Evolutionary conservation across 805 yeast species (phyloP).

Genomic region (Pichia phayaonensis): DNA sequence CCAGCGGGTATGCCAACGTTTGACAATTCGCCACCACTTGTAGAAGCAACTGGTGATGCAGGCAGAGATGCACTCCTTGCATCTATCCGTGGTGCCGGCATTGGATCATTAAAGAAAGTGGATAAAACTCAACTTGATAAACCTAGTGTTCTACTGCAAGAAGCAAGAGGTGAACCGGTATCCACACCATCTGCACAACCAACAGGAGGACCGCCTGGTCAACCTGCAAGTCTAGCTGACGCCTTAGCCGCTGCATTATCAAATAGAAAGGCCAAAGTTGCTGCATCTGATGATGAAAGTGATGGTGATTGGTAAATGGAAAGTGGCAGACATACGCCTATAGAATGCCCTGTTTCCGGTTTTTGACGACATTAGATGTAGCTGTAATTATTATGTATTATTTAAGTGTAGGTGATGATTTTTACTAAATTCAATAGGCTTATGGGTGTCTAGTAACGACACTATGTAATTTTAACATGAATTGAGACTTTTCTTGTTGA

Average conservation of each 20-base stretch:
- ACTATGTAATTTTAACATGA: not conserved
- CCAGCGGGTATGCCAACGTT: conserved; percentile 25
- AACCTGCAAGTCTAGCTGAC: conserved; percentile 37
- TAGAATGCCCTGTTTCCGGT: not conserved
- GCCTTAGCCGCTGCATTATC: conserved; percentile 62
- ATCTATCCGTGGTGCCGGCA: conserved; percentile 75
- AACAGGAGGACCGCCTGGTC: conserved; percentile 34
- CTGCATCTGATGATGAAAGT: conserved; percentile 76
- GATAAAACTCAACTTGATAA: conserved; percentile 79
- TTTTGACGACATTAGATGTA: not conserved
- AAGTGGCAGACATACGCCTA: not conserved
- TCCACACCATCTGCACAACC: conserved; percentile 27
- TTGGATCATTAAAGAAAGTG: conserved; percentile 61
- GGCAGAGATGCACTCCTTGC: conserved; percentile 79
- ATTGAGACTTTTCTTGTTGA: not conserved
- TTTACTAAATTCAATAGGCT: too few relatives aligned
- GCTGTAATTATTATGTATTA: not conserved
- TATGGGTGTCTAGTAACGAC: too few relatives aligned
- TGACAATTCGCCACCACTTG: conserved; percentile 28
- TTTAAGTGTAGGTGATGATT: too few relatives aligned
- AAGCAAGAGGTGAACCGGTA: conserved; percentile 57
- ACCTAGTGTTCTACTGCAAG: conserved; percentile 66
- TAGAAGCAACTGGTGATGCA: conserved; percentile 35
- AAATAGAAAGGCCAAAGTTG: conserved; percentile 74
- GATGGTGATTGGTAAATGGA: conserved; percentile 59